phyloP scores from a whole-genome alignment of 257 asterid species.

The Gentiana straminea region DNA sequence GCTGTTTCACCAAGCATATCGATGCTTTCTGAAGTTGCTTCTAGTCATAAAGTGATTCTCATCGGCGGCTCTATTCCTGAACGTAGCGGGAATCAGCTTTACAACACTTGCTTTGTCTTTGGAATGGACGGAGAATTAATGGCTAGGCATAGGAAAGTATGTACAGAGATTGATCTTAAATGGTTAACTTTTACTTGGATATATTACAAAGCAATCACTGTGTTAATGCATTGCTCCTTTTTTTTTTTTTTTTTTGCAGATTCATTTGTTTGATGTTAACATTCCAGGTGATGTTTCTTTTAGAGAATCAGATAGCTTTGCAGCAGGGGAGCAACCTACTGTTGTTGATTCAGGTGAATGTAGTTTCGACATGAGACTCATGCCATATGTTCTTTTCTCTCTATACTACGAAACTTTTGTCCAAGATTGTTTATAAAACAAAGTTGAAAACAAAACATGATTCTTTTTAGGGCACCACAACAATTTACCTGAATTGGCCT shows the following conservation, averaged over 20 bases:
- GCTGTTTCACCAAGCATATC: constrained; percentile 17
- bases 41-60: constrained; percentile 17
- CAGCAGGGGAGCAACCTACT: constrained; percentile 23
- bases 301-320: constrained; percentile 23
- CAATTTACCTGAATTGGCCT: too few species aligned
- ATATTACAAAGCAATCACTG: neutral
- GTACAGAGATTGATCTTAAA: neutral
- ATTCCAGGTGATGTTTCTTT: constrained; percentile 20
- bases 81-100: constrained; percentile 17
- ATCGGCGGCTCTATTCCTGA: constrained; percentile 41
- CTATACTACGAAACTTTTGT: too few species aligned
- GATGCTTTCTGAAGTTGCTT: constrained; percentile 33
- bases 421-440: too few species aligned
- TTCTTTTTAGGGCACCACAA: too few species aligned
- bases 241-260: constrained; percentile 12
- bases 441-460: too few species aligned
- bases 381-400: too few species aligned
- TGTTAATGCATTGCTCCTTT: neutral
- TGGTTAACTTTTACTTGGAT: neutral
- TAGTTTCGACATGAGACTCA: neutral
- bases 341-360: constrained; percentile 25
- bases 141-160: constrained; percentile 35
- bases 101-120: constrained; percentile 32
- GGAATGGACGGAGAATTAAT: constrained; percentile 23
- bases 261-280: constrained; percentile 30